Evolutionary conservation across 495 filamentous ascomycete genomes (phyloP).

Genomic region (Aspergillus mulundensis): DNA sequence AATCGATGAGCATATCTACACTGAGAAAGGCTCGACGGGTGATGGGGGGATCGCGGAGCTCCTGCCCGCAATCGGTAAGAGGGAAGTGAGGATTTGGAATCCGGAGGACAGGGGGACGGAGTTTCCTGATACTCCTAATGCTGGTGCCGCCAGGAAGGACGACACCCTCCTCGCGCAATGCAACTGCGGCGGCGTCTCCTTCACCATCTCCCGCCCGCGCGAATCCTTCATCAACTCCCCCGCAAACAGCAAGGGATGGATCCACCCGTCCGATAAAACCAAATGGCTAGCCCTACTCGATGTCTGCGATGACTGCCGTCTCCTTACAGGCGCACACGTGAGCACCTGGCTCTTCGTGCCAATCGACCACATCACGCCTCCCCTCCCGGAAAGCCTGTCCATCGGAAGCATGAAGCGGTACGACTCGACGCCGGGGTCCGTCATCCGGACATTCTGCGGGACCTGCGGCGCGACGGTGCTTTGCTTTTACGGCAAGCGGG

Average conservation of each 20-base stretch:
- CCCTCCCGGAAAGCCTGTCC: slow-evolving; percentile 23
- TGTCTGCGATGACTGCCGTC: slow-evolving; percentile 50
- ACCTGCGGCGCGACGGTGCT: slow-evolving; percentile 51
- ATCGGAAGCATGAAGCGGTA: slow-evolving; percentile 47
- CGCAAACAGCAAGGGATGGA: slow-evolving; percentile 31
- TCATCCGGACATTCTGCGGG: slow-evolving; percentile 50
- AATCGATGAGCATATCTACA: slow-evolving; percentile 36
- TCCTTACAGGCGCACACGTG: slow-evolving; percentile 41
- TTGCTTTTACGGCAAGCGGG: slow-evolving; percentile 38
- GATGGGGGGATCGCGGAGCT: slow-evolving; percentile 42
- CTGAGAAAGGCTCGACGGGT: slow-evolving; percentile 31
- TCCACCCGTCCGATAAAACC: slow-evolving; percentile 32
- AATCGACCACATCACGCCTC: slow-evolving; percentile 19
- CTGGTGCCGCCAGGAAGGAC: not conserved
- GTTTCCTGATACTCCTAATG: not conserved
- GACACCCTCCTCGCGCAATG: slow-evolving; percentile 36
- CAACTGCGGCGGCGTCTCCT: slow-evolving; percentile 48
- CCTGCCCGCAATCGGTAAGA: slow-evolving; percentile 28
- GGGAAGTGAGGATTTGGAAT: slow-evolving; percentile 20
- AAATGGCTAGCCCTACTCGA: slow-evolving; percentile 43
- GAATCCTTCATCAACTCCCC: slow-evolving; percentile 26
- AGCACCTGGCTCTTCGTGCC: slow-evolving; percentile 44
- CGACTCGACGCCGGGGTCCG: slow-evolving; percentile 33
- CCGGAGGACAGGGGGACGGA: not conserved
- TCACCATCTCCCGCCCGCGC: slow-evolving; percentile 32